Percentiles rank a stretch among this genome's conserved stretches.
Evolutionary conservation across 2,329 filamentous ascomycete genomes (phyloP).

Genomic region (Pseudogymnoascus sp.): DNA sequence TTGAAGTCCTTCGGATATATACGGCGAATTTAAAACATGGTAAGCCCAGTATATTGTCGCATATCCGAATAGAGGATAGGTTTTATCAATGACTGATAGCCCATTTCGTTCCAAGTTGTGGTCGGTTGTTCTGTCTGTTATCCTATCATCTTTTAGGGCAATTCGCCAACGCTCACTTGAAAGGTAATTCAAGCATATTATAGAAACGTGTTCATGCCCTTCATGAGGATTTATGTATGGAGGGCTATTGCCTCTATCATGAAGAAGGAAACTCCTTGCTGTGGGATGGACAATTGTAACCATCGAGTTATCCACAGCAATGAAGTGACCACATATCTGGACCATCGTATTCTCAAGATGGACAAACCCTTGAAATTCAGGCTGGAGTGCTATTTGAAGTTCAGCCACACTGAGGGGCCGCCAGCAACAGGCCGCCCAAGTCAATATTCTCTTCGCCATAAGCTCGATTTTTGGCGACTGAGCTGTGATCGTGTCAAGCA

Average conservation of each 20-base stretch:
- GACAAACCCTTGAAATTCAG: not conserved
- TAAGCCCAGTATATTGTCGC: not conserved
- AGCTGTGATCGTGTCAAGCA: not conserved
- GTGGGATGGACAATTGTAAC: not conserved
- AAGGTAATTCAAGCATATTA: not conserved
- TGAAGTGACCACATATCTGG: not conserved
- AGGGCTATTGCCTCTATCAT: not conserved
- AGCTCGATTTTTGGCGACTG: not conserved
- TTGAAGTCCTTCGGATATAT: not conserved
- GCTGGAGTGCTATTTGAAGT: not conserved
- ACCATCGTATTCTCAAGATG: not conserved
- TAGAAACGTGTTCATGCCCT: not conserved
- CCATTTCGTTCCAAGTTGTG: not conserved
- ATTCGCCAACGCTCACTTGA: not conserved
- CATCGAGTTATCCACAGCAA: not conserved
- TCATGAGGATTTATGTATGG: not conserved
- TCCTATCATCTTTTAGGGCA: not conserved
- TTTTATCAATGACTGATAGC: not conserved
- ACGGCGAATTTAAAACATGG: not conserved
- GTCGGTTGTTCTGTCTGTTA: not conserved
- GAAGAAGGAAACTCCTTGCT: not conserved
- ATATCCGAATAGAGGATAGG: not conserved
- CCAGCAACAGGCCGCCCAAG: not conserved
- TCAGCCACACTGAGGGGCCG: not conserved
- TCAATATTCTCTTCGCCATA: not conserved